Base-by-base conservation (phyloP, 768 basidiomycete species). In the Cyathus striatus region DNA sequence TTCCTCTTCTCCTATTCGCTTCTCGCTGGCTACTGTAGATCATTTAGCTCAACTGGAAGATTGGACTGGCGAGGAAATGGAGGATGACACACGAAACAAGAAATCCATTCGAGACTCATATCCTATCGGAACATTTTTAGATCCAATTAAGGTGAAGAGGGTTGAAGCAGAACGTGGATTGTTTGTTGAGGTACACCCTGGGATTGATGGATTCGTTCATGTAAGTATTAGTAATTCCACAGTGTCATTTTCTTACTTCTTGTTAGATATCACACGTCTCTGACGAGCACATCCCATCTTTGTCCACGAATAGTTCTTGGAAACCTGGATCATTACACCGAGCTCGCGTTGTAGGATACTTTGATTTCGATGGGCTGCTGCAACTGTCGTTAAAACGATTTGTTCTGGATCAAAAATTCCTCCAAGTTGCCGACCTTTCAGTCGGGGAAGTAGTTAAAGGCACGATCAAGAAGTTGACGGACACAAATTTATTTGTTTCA, bases 211-310 rank as follows among this genome's bases (percentile, higher is more conserved):
- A 7, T 94, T 94, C 57, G 78, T 89, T 27, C 94, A 97, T 64
- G 94, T 96, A 48, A 57, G 87, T 65, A 22, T 13, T 33, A 10
- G n/a, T n/a, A n/a, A n/a, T n/a, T n/a, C 41, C 13, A 30, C n/a
- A 9, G n/a, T 30, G 27, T 30, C 18, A 17, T 40, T 48, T 16
- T 40, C 44, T 44, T 37, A 30, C 44, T 37, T 18, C 43, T 22
- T 16, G 39, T 12, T 51, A 98, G 92, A 96, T 99, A 53, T 96
- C 95, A 9, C 91, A 96, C 59, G 72, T 86, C 36, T 88, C 91
- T 6, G 93, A 98, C 57, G 89, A 93, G 36, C 91, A 91, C 57
- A 69, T 92, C n/a, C 76, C 86, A 13, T 73, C 82, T n/a, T 66
- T 96, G 18, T 78, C 86, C 5, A 62, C 73, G n/a, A 79, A 83